These are phyloP conservation scores for Ormosia emarginata DNA, from an alignment of 306 rosid species.

Conservation along the genomic window DNA sequence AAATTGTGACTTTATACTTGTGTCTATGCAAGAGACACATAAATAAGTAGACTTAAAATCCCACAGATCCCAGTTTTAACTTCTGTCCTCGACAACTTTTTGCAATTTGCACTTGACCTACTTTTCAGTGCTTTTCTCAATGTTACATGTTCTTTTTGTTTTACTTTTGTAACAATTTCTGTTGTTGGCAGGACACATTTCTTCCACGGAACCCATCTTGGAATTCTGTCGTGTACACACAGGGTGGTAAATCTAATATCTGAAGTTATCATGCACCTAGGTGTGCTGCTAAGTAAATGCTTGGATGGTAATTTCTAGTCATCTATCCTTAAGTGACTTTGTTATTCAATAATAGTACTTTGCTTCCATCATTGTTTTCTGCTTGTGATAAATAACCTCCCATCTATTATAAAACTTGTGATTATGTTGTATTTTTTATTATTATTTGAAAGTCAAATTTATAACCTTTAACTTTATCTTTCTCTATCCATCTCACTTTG, in stretches of 20 bases:
- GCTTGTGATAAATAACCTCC: neutral
- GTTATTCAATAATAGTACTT: neutral
- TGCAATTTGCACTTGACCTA: neutral
- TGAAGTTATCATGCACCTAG: constrained; percentile 7
- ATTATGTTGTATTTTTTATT: too few species aligned
- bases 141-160: neutral
- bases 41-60: neutral
- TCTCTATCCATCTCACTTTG: too few species aligned
- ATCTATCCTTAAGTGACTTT: neutral
- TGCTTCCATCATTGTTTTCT: neutral
- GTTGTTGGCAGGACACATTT: constrained; percentile 74
- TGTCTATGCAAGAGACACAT: neutral
- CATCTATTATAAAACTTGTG: neutral
- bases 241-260: constrained; percentile 44
- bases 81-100: neutral
- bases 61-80: neutral
- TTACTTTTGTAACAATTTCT: neutral
- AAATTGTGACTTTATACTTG: neutral
- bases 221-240: constrained; percentile 53
- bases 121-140: neutral
- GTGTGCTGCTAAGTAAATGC: neutral
- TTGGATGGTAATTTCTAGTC: neutral
- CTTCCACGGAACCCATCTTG: constrained; percentile 69
- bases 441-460: too few species aligned
- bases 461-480: too few species aligned